Base-by-base conservation (phyloP, 2,329 filamentous ascomycete genomes). In the Fusarium sp. region DNA sequence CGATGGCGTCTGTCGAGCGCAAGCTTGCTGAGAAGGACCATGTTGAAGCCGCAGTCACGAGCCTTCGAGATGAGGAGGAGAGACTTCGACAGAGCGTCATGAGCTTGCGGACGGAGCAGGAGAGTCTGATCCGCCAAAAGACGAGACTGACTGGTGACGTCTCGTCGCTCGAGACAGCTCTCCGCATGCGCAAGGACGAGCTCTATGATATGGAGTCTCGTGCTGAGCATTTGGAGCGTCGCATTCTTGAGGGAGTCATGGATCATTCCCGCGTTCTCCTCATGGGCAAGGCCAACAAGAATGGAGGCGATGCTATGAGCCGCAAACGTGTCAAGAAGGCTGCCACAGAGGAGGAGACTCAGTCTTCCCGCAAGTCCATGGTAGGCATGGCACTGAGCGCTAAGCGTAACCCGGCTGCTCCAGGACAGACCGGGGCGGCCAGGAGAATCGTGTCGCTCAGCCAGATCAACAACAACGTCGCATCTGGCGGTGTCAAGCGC, bases 201-300 rank as follows among this genome's bases (percentile, higher is more conserved):
- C 86, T 99, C 56, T 87, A 92, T 41, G 84, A 90, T 23, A 97
- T 99, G 91, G 94, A 98, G 73, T 81, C 84, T 10, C 90, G 94
- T 61, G 95, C 94, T 3, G 93, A 97, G 73, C 86, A 87, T 4
- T 82, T 99, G 21, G 95, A 99, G 78, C 90, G 93, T 48, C 88
- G 95, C 23, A 97, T 99, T 66, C 80, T 99, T 29, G 94, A 98
- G 65, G 93, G 94, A 23, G 92, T 98, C 61, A 96, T 99, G 78
- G 93, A 98, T 69, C 94, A 98, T 73, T 97, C 94, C 17, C 90
- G 94, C 7, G 88, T 94, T 23, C 82, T 97, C n/a, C 84, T 98
- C 54, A 90, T 95, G 80, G 81, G 87, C 65, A 89, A 91, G 78
- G 78, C 84, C 4, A 78, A 75, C 65, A 81, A 80, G 67, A 63